Percentiles rank a stretch among this genome's conserved stretches.
These are phyloP conservation scores for apple (Malus domestica) DNA, from an alignment of 306 rosid genomes.

Conservation along the genomic window DNA sequence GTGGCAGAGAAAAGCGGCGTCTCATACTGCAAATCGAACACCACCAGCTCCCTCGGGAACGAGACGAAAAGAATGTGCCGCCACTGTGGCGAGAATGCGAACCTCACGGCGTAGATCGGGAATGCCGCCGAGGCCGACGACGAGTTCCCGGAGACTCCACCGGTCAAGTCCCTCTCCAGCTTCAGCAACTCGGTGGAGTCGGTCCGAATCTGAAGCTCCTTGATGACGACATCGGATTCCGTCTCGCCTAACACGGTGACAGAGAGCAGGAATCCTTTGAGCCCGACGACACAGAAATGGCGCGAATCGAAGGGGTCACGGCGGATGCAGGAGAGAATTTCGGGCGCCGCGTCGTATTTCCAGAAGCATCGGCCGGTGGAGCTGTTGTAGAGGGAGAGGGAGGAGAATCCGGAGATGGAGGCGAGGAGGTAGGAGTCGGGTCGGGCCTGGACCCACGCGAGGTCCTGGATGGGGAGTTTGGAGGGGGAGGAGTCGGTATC, in stretches of 20 bases:
- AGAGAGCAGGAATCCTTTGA: conserved; percentile 70
- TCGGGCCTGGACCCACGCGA: conserved; percentile 82
- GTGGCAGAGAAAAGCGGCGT: conserved; percentile 43
- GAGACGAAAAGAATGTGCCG: conserved; percentile 62
- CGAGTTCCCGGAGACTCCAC: conserved; percentile 9
- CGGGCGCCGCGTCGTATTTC: conserved; percentile 81
- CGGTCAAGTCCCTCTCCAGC: conserved; percentile 55
- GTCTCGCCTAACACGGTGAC: conserved; percentile 53
- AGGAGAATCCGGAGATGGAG: conserved; percentile 61
- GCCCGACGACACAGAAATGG: conserved; percentile 70
- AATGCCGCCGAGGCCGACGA: conserved; percentile 56
- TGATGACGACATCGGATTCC: conserved; percentile 45
- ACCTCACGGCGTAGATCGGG: conserved; percentile 50
- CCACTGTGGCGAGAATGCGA: conserved; percentile 78
- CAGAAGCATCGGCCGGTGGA: conserved; percentile 70
- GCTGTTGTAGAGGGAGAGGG: conserved; percentile 54
- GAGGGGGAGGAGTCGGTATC: conserved; percentile 39
- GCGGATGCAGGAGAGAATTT: conserved; percentile 64
- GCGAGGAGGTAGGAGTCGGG: conserved; percentile 62
- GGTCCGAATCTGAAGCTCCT: conserved; percentile 63
- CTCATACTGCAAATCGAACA: conserved; percentile 87
- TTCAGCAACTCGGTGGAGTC: conserved; percentile 50
- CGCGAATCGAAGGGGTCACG: conserved; percentile 92
- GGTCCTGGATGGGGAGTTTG: conserved; percentile 62
- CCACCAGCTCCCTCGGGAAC: conserved; percentile 85